Conservation (phyloP, 257 asterid genomes). For the Primulina eburnea region DNA sequence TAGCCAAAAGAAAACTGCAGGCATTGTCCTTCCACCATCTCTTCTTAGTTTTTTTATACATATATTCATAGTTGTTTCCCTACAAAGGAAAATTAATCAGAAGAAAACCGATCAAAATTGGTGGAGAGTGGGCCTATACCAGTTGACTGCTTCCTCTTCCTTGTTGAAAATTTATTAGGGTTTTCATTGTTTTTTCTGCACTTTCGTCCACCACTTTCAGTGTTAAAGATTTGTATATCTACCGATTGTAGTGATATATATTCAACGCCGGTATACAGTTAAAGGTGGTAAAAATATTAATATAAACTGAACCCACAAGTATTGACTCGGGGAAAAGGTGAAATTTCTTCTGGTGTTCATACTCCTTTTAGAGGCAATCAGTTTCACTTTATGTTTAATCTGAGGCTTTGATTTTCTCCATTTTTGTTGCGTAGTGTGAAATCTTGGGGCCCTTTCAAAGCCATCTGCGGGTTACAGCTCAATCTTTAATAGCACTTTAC, state of each 20-base stretch:
- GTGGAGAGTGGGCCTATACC: constrained; percentile 22
- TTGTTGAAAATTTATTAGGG: constrained; percentile 25
- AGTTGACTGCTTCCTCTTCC: constrained; percentile 20
- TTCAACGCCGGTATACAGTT: constrained; percentile 27
- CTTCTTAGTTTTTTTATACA: too few relatives aligned
- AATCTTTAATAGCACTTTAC: not conserved
- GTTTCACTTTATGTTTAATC: not conserved
- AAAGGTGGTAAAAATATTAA: constrained; percentile 10
- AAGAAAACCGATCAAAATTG: constrained; percentile 20
- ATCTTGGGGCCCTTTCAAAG: not conserved
- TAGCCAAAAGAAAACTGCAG: too few relatives aligned
- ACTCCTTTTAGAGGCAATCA: constrained; percentile 29
- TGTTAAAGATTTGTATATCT: constrained; percentile 5
- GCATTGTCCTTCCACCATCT: too few relatives aligned
- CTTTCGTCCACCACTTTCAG: constrained; percentile 18
- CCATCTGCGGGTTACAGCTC: not conserved
- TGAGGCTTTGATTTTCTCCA: not conserved
- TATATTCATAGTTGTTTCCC: too few relatives aligned
- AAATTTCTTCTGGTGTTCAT: constrained; percentile 31
- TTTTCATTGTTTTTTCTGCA: constrained; percentile 1
- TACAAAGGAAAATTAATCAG: not conserved
- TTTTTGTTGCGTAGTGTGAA: constrained; percentile 19
- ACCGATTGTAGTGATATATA: constrained; percentile 17
- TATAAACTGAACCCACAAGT: constrained; percentile 21
- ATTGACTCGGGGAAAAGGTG: constrained; percentile 32